Conservation (phyloP, 116 monocot species). For the Trichopus zeylanicus region DNA sequence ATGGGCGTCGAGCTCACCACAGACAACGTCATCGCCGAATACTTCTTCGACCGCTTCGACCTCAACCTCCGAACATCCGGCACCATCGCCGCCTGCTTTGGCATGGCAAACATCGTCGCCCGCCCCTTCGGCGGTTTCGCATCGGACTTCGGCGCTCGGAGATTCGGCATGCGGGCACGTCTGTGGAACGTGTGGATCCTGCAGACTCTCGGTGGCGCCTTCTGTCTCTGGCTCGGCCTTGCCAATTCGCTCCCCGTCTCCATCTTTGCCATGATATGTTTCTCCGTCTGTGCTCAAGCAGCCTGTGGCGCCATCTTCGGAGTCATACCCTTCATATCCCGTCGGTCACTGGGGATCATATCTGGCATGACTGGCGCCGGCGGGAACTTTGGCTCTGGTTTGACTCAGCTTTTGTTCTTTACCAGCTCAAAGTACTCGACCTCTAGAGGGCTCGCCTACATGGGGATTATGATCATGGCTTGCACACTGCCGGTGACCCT, state of each 20-base stretch:
- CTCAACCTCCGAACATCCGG: constrained; percentile 61
- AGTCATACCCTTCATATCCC: constrained; percentile 65
- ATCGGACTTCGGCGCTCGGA: constrained; percentile 31
- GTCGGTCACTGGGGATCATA: constrained; percentile 56
- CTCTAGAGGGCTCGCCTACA: constrained; percentile 36
- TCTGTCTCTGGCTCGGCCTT: constrained; percentile 65
- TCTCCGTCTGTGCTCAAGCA: constrained; percentile 64
- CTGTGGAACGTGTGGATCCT: constrained; percentile 67
- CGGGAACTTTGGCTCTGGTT: constrained; percentile 60
- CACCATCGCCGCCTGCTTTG: constrained; percentile 64
- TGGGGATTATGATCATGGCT: constrained; percentile 71
- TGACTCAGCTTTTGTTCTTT: constrained; percentile 74
- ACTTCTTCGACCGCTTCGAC: constrained; percentile 70
- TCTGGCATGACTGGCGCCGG: constrained; percentile 73
- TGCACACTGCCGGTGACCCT: constrained; percentile 46
- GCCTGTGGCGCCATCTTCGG: constrained; percentile 67
- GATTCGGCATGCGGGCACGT: constrained; percentile 55
- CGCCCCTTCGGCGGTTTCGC: constrained; percentile 45
- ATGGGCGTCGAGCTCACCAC: constrained; percentile 73
- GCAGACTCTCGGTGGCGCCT: constrained; percentile 57
- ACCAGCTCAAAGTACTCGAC: constrained; percentile 36
- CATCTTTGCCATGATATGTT: constrained; percentile 46
- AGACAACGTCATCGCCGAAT: constrained; percentile 82
- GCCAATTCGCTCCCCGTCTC: constrained; percentile 37
- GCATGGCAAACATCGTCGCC: constrained; percentile 59